Percentiles rank a stretch among this genome's conserved stretches.
Evolutionary conservation across 192 early-diverging fungal genomes (phyloP).

Genomic region (Coemansia sp.): DNA sequence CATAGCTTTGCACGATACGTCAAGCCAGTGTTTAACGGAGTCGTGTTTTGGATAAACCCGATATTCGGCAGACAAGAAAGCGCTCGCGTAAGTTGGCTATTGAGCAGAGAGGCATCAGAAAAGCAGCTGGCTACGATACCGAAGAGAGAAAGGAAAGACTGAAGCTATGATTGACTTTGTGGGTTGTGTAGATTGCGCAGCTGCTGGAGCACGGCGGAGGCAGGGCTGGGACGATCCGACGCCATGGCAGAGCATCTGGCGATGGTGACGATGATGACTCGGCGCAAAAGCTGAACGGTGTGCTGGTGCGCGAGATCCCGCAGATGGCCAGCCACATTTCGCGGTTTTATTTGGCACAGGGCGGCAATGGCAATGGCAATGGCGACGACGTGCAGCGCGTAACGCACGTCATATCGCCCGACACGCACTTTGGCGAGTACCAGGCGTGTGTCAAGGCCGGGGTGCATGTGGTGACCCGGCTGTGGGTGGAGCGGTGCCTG

Average conservation of each 20-base stretch:
- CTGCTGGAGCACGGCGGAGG: constrained; percentile 35
- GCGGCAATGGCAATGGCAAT: not conserved
- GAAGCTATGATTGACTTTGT: too few species aligned
- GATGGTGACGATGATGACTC: not conserved
- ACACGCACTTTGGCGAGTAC: constrained; percentile 56
- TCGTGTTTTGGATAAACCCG: constrained; percentile 54
- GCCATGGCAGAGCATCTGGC: constrained; percentile 3
- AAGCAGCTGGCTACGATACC: too few species aligned
- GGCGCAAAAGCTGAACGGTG: constrained; percentile 34
- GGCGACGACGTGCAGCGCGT: constrained; percentile 12
- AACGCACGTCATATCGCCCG: constrained; percentile 42
- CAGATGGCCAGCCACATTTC: constrained; percentile 45
- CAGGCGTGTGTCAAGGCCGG: constrained; percentile 27
- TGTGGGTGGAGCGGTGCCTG: constrained; percentile 47
- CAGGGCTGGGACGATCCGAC: constrained; percentile 28
- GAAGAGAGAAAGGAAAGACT: too few species aligned
- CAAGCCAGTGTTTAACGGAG: constrained; percentile 33
- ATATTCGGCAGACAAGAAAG: constrained; percentile 13
- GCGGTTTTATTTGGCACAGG: constrained; percentile 31
- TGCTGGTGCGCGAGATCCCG: constrained; percentile 36
- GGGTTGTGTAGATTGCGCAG: constrained; percentile 27
- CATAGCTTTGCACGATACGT: constrained; percentile 30
- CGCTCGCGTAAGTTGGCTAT: constrained; percentile 37
- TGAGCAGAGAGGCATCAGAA: too few species aligned
- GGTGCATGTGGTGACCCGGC: constrained; percentile 39